Conservation (phyloP, 305 asterid species). For the Solanum aculeatissimum region DNA sequence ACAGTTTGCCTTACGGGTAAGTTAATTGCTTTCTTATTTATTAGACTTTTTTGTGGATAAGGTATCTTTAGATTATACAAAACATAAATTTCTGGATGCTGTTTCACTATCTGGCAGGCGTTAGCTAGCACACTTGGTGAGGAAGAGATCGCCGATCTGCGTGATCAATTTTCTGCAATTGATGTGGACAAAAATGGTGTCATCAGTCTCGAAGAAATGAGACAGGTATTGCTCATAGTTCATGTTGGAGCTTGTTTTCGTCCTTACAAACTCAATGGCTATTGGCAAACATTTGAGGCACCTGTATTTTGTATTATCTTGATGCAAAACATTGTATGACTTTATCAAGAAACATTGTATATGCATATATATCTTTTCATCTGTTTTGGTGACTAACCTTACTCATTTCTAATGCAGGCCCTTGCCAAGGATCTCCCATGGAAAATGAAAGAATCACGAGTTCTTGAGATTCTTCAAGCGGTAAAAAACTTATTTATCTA, state of each 20-base stretch:
- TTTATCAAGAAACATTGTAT: not conserved
- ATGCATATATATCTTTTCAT: not conserved
- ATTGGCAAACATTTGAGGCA: not conserved
- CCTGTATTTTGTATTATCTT: not conserved
- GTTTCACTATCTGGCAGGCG: conserved; percentile 32
- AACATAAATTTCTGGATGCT: not conserved
- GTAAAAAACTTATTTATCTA: conserved; percentile 24
- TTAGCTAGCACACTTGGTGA: conserved; percentile 75
- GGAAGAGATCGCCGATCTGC: conserved; percentile 67
- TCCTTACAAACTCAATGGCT: not conserved
- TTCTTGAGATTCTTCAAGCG: conserved; percentile 79
- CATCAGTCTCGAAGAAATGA: conserved; percentile 88
- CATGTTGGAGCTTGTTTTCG: not conserved
- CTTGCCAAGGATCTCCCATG: conserved; percentile 84
- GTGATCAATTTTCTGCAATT: conserved; percentile 82
- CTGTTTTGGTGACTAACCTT: not conserved
- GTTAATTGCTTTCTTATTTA: not conserved
- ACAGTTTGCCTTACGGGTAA: conserved; percentile 83
- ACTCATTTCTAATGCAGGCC: conserved; percentile 30
- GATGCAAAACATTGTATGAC: not conserved
- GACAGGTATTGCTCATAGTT: conserved; percentile 41
- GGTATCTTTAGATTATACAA: not conserved
- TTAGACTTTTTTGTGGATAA: not conserved
- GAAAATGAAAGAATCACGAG: conserved; percentile 78
- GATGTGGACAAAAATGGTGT: conserved; percentile 78